These are phyloP conservation scores for Xylaria curta DNA, from an alignment of 495 filamentous ascomycete genomes.

Conservation along the genomic window DNA sequence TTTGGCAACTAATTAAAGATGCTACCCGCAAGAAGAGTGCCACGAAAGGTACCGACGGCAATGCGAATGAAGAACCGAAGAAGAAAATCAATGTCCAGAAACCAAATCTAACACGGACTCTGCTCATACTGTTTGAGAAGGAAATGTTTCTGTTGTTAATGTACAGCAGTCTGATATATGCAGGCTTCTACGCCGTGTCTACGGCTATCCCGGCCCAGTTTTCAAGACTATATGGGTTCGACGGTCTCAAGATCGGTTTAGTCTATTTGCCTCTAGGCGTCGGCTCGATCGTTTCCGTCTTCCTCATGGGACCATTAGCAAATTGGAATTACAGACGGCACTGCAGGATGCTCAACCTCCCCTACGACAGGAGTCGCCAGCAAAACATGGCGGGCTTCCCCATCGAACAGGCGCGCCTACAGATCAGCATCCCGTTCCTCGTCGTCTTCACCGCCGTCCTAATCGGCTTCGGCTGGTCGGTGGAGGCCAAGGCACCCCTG, in stretches of 20 bases:
- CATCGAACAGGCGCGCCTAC: conserved; percentile 68
- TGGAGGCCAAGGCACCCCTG: conserved; percentile 56
- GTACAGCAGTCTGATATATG: conserved; percentile 62
- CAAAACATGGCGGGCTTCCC: conserved; percentile 63
- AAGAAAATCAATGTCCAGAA: conserved; percentile 46
- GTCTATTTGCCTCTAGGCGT: conserved; percentile 64
- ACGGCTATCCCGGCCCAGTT: conserved; percentile 59
- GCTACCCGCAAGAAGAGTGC: conserved; percentile 7
- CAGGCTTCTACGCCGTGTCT: conserved; percentile 66
- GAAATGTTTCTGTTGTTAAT: conserved; percentile 65
- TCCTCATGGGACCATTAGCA: conserved; percentile 61
- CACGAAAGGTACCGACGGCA: neutral
- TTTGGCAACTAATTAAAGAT: conserved; percentile 44
- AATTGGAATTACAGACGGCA: conserved; percentile 61
- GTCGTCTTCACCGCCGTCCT: conserved; percentile 45
- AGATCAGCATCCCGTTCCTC: conserved; percentile 60
- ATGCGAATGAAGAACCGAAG: conserved; percentile 29
- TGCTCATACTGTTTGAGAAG: conserved; percentile 66
- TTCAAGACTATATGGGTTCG: conserved; percentile 60
- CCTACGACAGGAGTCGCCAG: conserved; percentile 51
- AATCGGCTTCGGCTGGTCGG: conserved; percentile 54
- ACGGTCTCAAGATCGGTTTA: conserved; percentile 64
- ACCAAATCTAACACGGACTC: conserved; percentile 66
- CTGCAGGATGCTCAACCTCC: conserved; percentile 49
- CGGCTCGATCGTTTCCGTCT: conserved; percentile 65